Evolutionary conservation across 495 filamentous ascomycete genomes (phyloP), one percentile per base, ranked within the genome.

Genomic region (Tuber aestivum): DNA sequence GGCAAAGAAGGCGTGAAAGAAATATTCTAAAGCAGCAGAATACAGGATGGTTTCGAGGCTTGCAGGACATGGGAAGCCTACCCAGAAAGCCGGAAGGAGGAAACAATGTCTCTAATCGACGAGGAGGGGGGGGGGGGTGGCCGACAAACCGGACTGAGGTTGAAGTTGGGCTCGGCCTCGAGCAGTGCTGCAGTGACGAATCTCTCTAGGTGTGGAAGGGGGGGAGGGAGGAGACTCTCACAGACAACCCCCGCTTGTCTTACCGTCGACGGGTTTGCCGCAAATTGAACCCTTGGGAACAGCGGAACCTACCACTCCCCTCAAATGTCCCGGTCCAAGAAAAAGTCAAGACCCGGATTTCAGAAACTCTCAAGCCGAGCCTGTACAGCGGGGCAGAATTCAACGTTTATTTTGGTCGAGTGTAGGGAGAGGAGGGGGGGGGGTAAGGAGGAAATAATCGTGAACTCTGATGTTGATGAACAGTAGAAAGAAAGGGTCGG

Each of bases 61-160:
- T 79, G 77, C 78, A 79, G 78, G 78, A 79, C 78, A 79, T 79
- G 72, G 77, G 74, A 74, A 77, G 78, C 72, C 78, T 79, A 79
- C 78, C 78, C 78, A 79, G 70, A 79, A 73, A 79, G 61, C 77
- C 76, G 78, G 77, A 79, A 79, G 72, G 78, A 76, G 78, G 72
- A 79, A 79, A 79, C 76, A 69, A 79, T 75, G 61, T 79, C 73
- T 68, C 44, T 41, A 75, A 79, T 70, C 69, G 77, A 79, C 69
- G 77, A 79, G 76, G 72, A 72, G 76, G 72, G 70, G 32, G 56
- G 76, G 50, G 76, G 72, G 70, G 32, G 56, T 65, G 32, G 56
- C 32, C 56, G 70, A 79, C 77, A 35, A 79, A 79, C 78, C 73
- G 56, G 56, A 65, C 56, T 65, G 56, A 65, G 12, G 56, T 32